Conservation (phyloP, 768 basidiomycete genomes). For the Tylopilus vinaceipallidus region DNA sequence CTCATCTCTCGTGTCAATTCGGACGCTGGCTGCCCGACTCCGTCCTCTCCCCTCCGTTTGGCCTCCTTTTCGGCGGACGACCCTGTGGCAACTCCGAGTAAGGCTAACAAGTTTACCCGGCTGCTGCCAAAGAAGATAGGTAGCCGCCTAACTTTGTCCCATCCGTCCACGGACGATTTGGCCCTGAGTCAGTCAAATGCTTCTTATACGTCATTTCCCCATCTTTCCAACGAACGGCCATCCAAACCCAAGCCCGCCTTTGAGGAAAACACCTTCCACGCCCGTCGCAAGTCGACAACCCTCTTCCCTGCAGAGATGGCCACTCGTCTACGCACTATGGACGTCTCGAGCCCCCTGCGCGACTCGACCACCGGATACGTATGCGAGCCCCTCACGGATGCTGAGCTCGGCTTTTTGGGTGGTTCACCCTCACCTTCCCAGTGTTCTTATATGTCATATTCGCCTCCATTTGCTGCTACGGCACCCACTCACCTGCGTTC, state of each 20-base stretch:
- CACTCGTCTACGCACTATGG: constrained; percentile 31
- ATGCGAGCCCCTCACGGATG: constrained; percentile 30
- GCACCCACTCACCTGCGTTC: constrained; percentile 23
- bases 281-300: constrained; percentile 35
- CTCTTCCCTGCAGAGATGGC: constrained; percentile 30
- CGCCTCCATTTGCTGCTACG: constrained; percentile 5
- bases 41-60: constrained; percentile 28
- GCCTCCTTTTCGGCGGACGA: constrained; percentile 27
- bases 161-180: constrained; percentile 28
- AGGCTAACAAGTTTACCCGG: constrained; percentile 29
- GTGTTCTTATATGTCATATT: constrained; percentile 8
- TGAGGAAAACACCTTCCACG: constrained; percentile 35
- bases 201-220: constrained; percentile 29
- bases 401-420: constrained; percentile 23
- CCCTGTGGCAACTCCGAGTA: constrained; percentile 16
- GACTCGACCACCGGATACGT: constrained; percentile 24
- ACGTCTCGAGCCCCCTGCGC: constrained; percentile 26
- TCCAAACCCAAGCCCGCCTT: constrained; percentile 24
- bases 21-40: constrained; percentile 18
- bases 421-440: constrained; percentile 17
- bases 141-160: constrained; percentile 27
- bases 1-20: constrained; percentile 19
- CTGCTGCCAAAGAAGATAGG: constrained; percentile 33
- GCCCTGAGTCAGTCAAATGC: constrained; percentile 20
- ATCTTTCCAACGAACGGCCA: constrained; percentile 21